phyloP scores from a whole-genome alignment of 2,329 filamentous ascomycete species.

The Trichoderma cornu-damae region DNA sequence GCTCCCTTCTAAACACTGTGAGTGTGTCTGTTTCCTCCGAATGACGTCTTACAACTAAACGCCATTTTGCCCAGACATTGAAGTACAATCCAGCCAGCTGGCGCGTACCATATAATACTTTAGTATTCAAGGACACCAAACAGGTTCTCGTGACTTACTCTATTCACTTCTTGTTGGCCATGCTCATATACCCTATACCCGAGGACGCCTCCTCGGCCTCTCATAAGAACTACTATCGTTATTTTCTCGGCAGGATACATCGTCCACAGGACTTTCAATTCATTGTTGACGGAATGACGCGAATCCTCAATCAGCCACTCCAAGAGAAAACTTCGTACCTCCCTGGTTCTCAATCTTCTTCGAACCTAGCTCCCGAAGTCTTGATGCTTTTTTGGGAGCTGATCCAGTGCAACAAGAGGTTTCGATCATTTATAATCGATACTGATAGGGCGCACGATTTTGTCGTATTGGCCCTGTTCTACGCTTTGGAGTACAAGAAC shows the following conservation, averaged over 20 bases:
- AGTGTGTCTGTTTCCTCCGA: slow-evolving; percentile 28
- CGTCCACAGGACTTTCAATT: slow-evolving; percentile 97
- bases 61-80: slow-evolving; percentile 56
- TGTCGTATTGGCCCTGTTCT: slow-evolving; percentile 82
- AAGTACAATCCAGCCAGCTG: slow-evolving; percentile 95
- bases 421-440: slow-evolving; percentile 93
- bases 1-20: slow-evolving; percentile 90
- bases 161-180: slow-evolving; percentile 79
- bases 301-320: slow-evolving; percentile 86
- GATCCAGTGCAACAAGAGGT: slow-evolving; percentile 94
- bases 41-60: slow-evolving; percentile 1
- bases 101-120: slow-evolving; percentile 88
- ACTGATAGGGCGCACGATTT: slow-evolving; percentile 92
- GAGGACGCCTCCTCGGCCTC: slow-evolving; percentile 62
- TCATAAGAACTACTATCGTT: slow-evolving; percentile 87
- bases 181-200: slow-evolving; percentile 82
- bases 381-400: slow-evolving; percentile 98
- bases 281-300: slow-evolving; percentile 87
- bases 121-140: slow-evolving; percentile 86
- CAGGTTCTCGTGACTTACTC: slow-evolving; percentile 89
- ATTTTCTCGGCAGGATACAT: slow-evolving; percentile 85
- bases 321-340: slow-evolving; percentile 85
- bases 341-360: slow-evolving; percentile 71
- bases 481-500: slow-evolving; percentile 81
- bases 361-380: slow-evolving; percentile 90